Evolutionary conservation across 129 eudicot genomes (phyloP), one percentile per base, ranked within the genome.

Genomic region (Lactuca saligna): DNA sequence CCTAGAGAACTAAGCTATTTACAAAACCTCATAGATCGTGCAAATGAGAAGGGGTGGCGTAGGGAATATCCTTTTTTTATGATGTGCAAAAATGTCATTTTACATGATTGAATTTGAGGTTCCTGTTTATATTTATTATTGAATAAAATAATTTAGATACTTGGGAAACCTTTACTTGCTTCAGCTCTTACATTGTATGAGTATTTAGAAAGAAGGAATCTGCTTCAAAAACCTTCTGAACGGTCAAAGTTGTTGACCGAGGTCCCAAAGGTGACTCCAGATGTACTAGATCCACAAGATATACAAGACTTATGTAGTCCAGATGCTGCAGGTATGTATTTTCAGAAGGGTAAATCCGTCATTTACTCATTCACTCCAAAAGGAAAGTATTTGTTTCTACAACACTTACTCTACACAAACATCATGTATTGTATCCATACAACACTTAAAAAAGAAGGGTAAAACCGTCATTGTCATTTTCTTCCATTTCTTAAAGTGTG

Each of bases 1-100:
- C 76, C 78, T 8, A 84, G 79, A 85, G 98, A 93, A 61, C 73
- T 93, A 17, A 9, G 61, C 17, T 53, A 75, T 66, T 63, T 93
- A 71, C 86, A 85, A 69, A 82, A 78, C 53, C 95, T 80, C 68
- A 89, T 93, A 65, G 96, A 93, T 70, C 96, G 81, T 61, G 96
- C 98, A 57, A 93, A 93, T 71, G 98, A 93, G 50, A 93, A 93
- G 80, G 98, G 98, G 68, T 79, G 95, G 86, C 88, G 94, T 61
- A 80, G 48, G 83, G 92, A 89, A 93, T 93, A 93, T 93, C 98
- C 98, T 89, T 84, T 65, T 65, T 11, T 7, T 61, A 38, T 51
- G 39, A 17, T 35, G 34, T 67, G 1, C 29, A 25, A 25, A n/a
- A 3, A 0, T 39, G 54, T 41, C 13, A 39, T 38, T 73, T 72